phyloP scores from a whole-genome alignment of 1,139 yeast genomes.

The Blastobotrys capitulatus region DNA sequence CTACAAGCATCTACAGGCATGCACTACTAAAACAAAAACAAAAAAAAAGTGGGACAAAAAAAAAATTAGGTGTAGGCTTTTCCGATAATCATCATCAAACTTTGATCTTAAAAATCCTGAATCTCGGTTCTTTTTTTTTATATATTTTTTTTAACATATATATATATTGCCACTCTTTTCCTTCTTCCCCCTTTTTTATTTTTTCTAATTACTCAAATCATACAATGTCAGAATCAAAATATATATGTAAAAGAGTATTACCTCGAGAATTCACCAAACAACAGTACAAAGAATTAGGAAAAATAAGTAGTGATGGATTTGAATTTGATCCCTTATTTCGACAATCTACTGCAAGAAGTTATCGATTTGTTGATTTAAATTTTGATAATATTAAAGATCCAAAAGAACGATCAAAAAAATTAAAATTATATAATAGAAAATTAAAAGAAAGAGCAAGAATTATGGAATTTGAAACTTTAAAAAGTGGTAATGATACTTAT shows the following conservation, averaged over 20 bases:
- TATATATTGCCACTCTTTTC: too few relatives aligned
- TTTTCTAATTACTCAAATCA: not conserved
- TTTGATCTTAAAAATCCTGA: too few relatives aligned
- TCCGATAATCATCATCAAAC: too few relatives aligned
- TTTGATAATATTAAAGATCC: not conserved
- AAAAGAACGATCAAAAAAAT: not conserved
- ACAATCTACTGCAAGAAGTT: not conserved
- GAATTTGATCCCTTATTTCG: slow-evolving; percentile 6
- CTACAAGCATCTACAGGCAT: too few relatives aligned
- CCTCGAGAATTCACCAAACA: not conserved
- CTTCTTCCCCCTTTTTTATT: not conserved
- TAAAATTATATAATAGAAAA: slow-evolving; percentile 1
- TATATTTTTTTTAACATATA: too few relatives aligned
- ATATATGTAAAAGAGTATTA: not conserved
- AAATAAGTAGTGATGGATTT: slow-evolving; percentile 5
- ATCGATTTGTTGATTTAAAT: slow-evolving; percentile 1
- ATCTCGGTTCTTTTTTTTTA: too few relatives aligned
- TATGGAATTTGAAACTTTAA: not conserved
- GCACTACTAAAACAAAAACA: too few relatives aligned
- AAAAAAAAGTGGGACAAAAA: too few relatives aligned
- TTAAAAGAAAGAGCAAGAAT: slow-evolving; percentile 2
- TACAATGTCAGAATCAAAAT: not conserved
- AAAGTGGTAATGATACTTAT: not conserved
- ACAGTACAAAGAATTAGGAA: slow-evolving; percentile 3
- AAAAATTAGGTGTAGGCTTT: too few relatives aligned